Evolutionary conservation across 2,329 filamentous ascomycete species (phyloP).

Genomic region (Chlorencoelia australis): DNA sequence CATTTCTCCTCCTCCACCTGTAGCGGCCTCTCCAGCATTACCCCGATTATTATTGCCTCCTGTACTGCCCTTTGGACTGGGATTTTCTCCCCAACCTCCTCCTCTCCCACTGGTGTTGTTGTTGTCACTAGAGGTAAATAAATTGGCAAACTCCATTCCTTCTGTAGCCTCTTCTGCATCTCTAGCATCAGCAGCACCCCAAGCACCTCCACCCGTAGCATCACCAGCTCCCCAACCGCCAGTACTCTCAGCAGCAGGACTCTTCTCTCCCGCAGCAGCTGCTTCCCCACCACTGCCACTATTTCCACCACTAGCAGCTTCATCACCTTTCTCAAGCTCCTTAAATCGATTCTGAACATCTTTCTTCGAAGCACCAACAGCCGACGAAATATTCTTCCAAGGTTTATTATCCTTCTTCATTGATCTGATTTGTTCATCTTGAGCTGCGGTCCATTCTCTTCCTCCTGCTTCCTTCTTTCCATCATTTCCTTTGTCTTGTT

Average conservation of each 20-base stretch:
- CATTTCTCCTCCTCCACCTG: too few relatives aligned
- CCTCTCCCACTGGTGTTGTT: neutral
- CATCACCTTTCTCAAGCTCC: constrained; percentile 6
- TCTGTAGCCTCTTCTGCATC: neutral
- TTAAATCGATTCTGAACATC: constrained; percentile 12
- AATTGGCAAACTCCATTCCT: too few relatives aligned
- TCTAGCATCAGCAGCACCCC: neutral
- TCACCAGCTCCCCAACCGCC: neutral
- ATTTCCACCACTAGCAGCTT: neutral
- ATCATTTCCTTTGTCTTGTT: constrained; percentile 3
- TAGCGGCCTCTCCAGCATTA: neutral
- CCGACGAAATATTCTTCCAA: constrained; percentile 18
- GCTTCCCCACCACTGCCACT: neutral
- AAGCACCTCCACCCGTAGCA: neutral
- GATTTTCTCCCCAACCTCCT: neutral
- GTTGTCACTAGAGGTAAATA: too few relatives aligned
- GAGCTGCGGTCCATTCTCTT: constrained; percentile 17
- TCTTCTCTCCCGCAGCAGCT: neutral
- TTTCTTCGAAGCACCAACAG: constrained; percentile 8
- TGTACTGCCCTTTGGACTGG: neutral
- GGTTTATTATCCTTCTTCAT: constrained; percentile 20
- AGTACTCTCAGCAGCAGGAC: neutral
- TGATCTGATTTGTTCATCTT: constrained; percentile 18
- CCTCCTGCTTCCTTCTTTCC: constrained; percentile 1
- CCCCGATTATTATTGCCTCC: neutral